Base-by-base conservation (phyloP, 106 monocot species). In the Dendrobium officinale region DNA sequence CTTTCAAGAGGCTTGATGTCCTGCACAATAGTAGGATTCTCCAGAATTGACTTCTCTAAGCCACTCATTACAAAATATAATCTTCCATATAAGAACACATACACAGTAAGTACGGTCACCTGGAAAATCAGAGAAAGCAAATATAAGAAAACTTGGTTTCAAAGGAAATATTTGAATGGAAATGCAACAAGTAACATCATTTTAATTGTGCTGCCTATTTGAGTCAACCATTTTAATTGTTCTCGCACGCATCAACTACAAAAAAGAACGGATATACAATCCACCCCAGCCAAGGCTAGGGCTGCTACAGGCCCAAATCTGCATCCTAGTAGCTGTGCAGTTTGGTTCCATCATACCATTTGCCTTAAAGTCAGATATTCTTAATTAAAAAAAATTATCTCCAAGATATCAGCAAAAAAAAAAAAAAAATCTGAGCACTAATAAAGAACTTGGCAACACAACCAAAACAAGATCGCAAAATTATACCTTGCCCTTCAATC, bases 21-120 rank as follows among this genome's bases (percentile, higher is more conserved):
- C 79, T 78, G 81, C 78, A 86, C 88, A 59, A 90, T 77, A 5
- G 70, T 86, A 45, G 90, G 87, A 82, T 94, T 77, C 55, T 87
- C 85, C 43, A 96, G 73, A 80, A 96, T 90, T 75, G 93, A 92
- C 81, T 33, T 87, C 75, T 90, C 93, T 44, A 96, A 74, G 58
- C 96, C 96, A 79, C 96, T 96, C 92, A 94, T 86, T 31, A 90
- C 96, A 44, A 96, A 61, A 81, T 96, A 96, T 49, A 96, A 45
- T 61, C 91, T 87, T 42, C 96, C 96, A 85, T 96, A 96, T 45
- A 96, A 84, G 87, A 96, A 96, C 8, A 90, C 81, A 80, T 96
- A 96, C 11, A 96, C 90, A 43, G 88, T 96, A 75, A 96, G 90
- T 40, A 96, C 94, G 1, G 94, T 96, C 66, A 96, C 78, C 96